A percentile compares a stretch with the other conserved stretches of the same genome.
phyloP scores from a whole-genome alignment of 1,284 basidiomycete species.

The Sporisorium scitamineum region DNA sequence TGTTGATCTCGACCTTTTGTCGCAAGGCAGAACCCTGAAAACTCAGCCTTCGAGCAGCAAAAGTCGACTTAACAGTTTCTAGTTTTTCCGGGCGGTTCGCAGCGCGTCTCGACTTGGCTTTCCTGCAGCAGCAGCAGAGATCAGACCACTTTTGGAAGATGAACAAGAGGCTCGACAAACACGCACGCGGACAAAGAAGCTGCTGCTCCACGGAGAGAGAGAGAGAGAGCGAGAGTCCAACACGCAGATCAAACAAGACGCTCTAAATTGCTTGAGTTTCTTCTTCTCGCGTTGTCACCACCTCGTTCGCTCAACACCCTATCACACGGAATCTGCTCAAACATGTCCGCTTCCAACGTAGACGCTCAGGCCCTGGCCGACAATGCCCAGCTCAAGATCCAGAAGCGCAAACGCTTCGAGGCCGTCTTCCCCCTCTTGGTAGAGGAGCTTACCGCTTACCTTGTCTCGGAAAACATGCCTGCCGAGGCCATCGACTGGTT shows the following conservation, averaged over 20 bases:
- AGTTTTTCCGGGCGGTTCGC: background rate
- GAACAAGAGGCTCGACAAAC: background rate
- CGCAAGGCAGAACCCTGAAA: background rate
- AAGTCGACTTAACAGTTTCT: background rate
- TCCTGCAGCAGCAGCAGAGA: slow-evolving; percentile 16
- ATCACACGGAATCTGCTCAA: background rate
- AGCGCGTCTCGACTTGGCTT: background rate
- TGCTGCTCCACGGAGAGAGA: background rate
- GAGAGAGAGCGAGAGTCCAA: slow-evolving; percentile 18
- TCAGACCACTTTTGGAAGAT: slow-evolving; percentile 36
- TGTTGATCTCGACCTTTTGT: slow-evolving; percentile 23
- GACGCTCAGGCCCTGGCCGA: slow-evolving; percentile 41
- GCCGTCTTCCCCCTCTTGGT: slow-evolving; percentile 74
- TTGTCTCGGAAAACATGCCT: slow-evolving; percentile 77
- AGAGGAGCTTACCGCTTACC: slow-evolving; percentile 75
- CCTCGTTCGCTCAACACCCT: slow-evolving; percentile 2
- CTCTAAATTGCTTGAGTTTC: too few relatives aligned
- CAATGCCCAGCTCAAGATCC: slow-evolving; percentile 64
- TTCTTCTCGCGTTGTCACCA: slow-evolving; percentile 5
- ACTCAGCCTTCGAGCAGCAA: background rate
- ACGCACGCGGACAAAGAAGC: background rate
- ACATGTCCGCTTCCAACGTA: slow-evolving; percentile 32
- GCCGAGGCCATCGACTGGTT: slow-evolving; percentile 85
- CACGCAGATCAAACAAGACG: slow-evolving; percentile 1
- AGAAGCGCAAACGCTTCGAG: slow-evolving; percentile 70